Conservation (phyloP, 1,284 basidiomycete species). For the Fomes fomentarius region DNA sequence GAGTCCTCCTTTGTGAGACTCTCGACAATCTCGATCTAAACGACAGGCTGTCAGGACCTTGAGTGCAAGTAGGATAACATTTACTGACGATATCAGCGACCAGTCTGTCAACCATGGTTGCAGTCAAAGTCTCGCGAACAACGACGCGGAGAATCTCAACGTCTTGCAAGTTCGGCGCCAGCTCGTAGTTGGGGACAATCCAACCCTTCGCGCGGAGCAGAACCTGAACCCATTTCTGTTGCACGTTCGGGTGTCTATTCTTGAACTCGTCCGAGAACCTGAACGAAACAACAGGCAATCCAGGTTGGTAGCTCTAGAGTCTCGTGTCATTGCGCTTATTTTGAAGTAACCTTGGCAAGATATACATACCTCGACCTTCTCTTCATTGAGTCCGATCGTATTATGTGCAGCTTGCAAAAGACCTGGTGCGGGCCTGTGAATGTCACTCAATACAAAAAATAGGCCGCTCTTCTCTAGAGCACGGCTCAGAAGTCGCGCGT, state of each 20-base stretch:
- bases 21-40: conserved; percentile 64
- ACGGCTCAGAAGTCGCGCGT: conserved; percentile 84
- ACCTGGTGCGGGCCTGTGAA: conserved; percentile 50
- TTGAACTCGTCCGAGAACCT: conserved; percentile 83
- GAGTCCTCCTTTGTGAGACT: conserved; percentile 48
- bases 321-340: too few species aligned
- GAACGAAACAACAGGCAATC: conserved; percentile 93
- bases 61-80: too few species aligned
- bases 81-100: conserved; percentile 61
- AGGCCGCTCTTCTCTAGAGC: conserved; percentile 84
- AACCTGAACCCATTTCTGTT: conserved; percentile 91
- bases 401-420: conserved; percentile 41
- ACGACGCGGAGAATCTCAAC: conserved; percentile 88
- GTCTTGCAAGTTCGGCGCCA: conserved; percentile 70
- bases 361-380: conserved; percentile 55
- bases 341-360: too few species aligned
- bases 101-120: conserved; percentile 65
- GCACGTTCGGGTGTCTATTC: conserved; percentile 67
- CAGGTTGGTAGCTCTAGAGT: conserved; percentile 77
- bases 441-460: conserved; percentile 76
- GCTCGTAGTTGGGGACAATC: conserved; percentile 89
- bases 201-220: conserved; percentile 79
- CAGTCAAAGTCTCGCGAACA: conserved; percentile 76
- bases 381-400: conserved; percentile 44
- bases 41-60: conserved; percentile 3